phyloP scores from a whole-genome alignment of 768 basidiomycete species.

The Clitopilus passeckerianus region DNA sequence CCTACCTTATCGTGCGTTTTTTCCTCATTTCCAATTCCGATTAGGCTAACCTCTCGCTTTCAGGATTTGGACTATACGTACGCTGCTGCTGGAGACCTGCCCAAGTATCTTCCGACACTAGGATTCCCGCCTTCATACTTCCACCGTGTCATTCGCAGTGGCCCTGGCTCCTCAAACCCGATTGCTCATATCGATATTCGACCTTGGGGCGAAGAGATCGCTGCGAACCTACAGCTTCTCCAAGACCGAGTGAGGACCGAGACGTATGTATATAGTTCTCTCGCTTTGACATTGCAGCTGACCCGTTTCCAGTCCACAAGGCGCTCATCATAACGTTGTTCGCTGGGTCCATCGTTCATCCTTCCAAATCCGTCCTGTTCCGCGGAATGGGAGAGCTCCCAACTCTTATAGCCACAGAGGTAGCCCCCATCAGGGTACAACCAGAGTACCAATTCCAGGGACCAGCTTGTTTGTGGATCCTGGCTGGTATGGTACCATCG shows the following conservation, averaged over 20 bases:
- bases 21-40: slow-evolving; percentile 5
- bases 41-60: slow-evolving; percentile 6
- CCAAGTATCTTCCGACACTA: slow-evolving; percentile 73
- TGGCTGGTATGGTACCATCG: slow-evolving; percentile 79
- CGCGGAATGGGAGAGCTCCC: slow-evolving; percentile 23
- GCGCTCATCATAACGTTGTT: slow-evolving; percentile 73
- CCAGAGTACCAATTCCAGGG: slow-evolving; percentile 50
- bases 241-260: slow-evolving; percentile 76
- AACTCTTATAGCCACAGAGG: slow-evolving; percentile 21
- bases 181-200: slow-evolving; percentile 69
- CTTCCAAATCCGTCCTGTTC: slow-evolving; percentile 58
- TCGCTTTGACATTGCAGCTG: slow-evolving; percentile 3
- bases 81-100: slow-evolving; percentile 69
- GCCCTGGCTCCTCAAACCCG: slow-evolving; percentile 46
- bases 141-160: slow-evolving; percentile 75
- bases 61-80: slow-evolving; percentile 87
- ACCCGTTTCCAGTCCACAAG: slow-evolving; percentile 59
- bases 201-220: slow-evolving; percentile 78
- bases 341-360: slow-evolving; percentile 83
- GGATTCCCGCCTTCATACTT: slow-evolving; percentile 88
- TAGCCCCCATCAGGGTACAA: slow-evolving; percentile 13
- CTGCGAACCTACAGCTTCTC: slow-evolving; percentile 65
- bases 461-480: slow-evolving; percentile 60
- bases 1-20: slow-evolving; percentile 71
- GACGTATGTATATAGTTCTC: slow-evolving; percentile 49